Conservation (phyloP, 148 eudicot species). For the Persicaria maculosa region DNA sequence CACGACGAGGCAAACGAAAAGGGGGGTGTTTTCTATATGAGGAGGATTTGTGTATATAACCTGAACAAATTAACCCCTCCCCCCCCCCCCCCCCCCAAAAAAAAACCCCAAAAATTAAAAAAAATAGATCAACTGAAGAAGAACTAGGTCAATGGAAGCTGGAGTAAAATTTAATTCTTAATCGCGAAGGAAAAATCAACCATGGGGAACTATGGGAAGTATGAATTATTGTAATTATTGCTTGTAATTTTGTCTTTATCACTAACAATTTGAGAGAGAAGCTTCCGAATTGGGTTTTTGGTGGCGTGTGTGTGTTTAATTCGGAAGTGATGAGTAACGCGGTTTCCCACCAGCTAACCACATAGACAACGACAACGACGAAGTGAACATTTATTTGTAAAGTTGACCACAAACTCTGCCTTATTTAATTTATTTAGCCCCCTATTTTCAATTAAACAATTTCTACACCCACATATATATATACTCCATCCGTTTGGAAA, state of each 20-base stretch:
- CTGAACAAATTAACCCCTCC: neutral
- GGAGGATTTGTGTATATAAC: slow-evolving; percentile 4
- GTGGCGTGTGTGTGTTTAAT: neutral
- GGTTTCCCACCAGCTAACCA: neutral
- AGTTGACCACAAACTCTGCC: neutral
- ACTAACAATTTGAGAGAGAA: neutral
- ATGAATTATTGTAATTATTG: neutral
- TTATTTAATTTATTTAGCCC: neutral
- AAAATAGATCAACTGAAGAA: neutral
- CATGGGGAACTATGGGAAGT: neutral
- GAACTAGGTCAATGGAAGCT: slow-evolving; percentile 4
- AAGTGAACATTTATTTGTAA: neutral
- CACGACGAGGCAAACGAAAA: neutral
- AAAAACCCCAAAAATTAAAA: neutral
- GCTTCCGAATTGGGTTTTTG: neutral
- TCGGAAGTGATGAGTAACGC: neutral
- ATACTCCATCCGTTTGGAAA: too few species aligned
- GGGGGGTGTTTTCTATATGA: neutral
- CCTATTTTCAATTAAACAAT: too few species aligned
- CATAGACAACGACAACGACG: slow-evolving; percentile 1
- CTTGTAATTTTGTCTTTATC: too few species aligned
- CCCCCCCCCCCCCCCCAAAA: too few species aligned
- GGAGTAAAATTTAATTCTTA: neutral
- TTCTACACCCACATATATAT: too few species aligned
- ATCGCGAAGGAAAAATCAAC: slow-evolving; percentile 7